These are phyloP conservation scores for Amauroascus niger DNA, from an alignment of 2,329 filamentous ascomycete genomes.

Conservation along the genomic window DNA sequence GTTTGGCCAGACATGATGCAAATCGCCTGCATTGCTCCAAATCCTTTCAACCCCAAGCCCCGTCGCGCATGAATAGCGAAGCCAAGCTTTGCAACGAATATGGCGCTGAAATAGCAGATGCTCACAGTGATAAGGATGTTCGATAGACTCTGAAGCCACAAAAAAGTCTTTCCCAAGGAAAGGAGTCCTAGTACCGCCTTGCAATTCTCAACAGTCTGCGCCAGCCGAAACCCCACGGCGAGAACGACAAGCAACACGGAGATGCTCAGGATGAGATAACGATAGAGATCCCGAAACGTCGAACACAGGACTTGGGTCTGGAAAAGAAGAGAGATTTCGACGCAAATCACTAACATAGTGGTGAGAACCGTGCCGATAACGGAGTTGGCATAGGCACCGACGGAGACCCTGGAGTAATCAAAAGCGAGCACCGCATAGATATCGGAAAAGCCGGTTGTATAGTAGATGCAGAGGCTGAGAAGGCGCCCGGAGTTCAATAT, in stretches of 20 bases:
- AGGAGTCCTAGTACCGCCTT: conserved; percentile 29
- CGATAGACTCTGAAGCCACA: conserved; percentile 37
- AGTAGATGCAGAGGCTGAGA: conserved; percentile 41
- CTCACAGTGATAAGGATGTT: conserved; percentile 47
- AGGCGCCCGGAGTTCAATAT: conserved; percentile 50
- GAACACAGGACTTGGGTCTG: conserved; percentile 56
- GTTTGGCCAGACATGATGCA: conserved; percentile 61
- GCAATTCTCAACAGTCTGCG: conserved; percentile 43
- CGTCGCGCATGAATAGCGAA: conserved; percentile 48
- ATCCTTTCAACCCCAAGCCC: conserved; percentile 49
- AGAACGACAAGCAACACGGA: conserved; percentile 44
- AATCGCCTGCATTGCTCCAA: conserved; percentile 56
- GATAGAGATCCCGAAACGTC: conserved; percentile 38
- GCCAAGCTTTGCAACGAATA: conserved; percentile 54
- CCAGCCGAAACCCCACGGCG: conserved; percentile 47
- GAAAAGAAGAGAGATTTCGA: conserved; percentile 52
- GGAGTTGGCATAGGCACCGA: conserved; percentile 38
- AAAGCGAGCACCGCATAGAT: conserved; percentile 51
- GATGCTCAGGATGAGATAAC: conserved; percentile 37
- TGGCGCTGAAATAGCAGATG: conserved; percentile 53
- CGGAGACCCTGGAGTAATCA: conserved; percentile 46
- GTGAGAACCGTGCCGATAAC: conserved; percentile 43
- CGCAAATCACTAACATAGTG: conserved; percentile 45
- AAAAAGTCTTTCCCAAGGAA: conserved; percentile 23
- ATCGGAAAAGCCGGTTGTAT: conserved; percentile 50